These are phyloP conservation scores for Penium margaritaceum DNA, from an alignment of 139 green algal genomes.

Conservation along the genomic window DNA sequence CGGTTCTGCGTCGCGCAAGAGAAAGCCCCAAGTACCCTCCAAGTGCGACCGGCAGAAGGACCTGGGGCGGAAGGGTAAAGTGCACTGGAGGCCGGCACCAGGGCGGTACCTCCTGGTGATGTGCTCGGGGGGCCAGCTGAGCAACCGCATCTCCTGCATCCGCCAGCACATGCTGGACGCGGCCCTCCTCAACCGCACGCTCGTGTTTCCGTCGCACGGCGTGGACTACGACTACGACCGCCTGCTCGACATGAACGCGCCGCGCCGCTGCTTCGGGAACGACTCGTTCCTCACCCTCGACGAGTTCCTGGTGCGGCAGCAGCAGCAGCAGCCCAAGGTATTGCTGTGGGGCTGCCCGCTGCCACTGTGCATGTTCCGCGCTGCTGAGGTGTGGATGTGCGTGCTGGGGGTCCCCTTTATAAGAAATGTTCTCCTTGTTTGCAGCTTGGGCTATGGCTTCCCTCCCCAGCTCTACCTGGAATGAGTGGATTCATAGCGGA, in stretches of 20 bases:
- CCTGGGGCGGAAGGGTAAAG: not conserved
- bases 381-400: too few species aligned
- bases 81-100: slow-evolving; percentile 10
- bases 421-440: too few species aligned
- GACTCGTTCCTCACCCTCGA: not conserved
- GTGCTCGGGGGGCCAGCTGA: slow-evolving; percentile 33
- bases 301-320: too few species aligned
- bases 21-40: too few species aligned
- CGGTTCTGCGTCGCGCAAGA: not conserved
- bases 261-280: not conserved
- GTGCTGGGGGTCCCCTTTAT: too few species aligned
- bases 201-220: slow-evolving; percentile 27
- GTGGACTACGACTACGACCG: slow-evolving; percentile 17
- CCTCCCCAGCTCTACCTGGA: too few species aligned
- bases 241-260: not conserved
- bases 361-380: too few species aligned
- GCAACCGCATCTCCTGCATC: slow-evolving; percentile 34
- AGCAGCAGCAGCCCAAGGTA: too few species aligned
- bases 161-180: slow-evolving; percentile 36
- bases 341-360: too few species aligned
- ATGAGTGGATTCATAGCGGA: too few species aligned
- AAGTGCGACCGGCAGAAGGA: slow-evolving; percentile 15
- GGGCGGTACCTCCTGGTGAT: slow-evolving; percentile 35
- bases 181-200: slow-evolving; percentile 38
- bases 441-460: too few species aligned